These are phyloP conservation scores for Aspergillus panamensis DNA, from an alignment of 495 filamentous ascomycete species.

Conservation along the genomic window DNA sequence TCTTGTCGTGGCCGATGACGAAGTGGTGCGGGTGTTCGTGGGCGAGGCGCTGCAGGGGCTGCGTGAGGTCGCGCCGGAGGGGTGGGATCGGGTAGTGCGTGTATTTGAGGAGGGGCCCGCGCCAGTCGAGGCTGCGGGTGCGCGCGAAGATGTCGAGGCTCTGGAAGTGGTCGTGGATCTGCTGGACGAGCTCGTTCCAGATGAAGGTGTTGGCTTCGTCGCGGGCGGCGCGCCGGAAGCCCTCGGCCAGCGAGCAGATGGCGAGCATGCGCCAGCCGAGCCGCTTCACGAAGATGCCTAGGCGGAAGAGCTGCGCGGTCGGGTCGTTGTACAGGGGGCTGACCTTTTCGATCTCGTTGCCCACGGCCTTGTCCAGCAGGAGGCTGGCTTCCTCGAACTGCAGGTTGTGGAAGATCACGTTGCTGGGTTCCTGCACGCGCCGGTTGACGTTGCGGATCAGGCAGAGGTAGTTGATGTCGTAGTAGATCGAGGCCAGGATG, in stretches of 20 bases:
- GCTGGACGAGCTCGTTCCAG: slow-evolving; percentile 22
- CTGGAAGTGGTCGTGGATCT: slow-evolving; percentile 18
- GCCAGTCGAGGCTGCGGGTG: slow-evolving; percentile 31
- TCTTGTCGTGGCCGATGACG: slow-evolving; percentile 10
- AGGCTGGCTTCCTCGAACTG: slow-evolving; percentile 1
- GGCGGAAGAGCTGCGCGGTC: not conserved
- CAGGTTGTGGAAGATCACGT: not conserved
- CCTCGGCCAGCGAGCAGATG: slow-evolving; percentile 32
- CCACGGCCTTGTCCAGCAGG: not conserved
- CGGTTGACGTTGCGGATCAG: not conserved
- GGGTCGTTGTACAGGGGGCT: not conserved
- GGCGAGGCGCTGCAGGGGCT: slow-evolving; percentile 12
- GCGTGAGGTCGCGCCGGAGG: slow-evolving; percentile 4
- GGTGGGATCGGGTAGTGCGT: slow-evolving; percentile 3
- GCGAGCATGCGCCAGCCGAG: slow-evolving; percentile 35
- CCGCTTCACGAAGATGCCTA: slow-evolving; percentile 3
- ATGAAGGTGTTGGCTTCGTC: not conserved
- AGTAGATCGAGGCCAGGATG: slow-evolving; percentile 22
- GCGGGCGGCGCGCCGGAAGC: slow-evolving; percentile 26
- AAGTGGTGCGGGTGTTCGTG: slow-evolving; percentile 25
- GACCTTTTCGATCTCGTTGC: not conserved
- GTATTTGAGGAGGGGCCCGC: slow-evolving; percentile 19
- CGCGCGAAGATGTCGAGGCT: slow-evolving; percentile 36
- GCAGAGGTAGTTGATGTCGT: slow-evolving; percentile 18
- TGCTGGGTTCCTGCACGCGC: not conserved